phyloP scores from a whole-genome alignment of 805 yeast species.

The Teunomyces stri region DNA sequence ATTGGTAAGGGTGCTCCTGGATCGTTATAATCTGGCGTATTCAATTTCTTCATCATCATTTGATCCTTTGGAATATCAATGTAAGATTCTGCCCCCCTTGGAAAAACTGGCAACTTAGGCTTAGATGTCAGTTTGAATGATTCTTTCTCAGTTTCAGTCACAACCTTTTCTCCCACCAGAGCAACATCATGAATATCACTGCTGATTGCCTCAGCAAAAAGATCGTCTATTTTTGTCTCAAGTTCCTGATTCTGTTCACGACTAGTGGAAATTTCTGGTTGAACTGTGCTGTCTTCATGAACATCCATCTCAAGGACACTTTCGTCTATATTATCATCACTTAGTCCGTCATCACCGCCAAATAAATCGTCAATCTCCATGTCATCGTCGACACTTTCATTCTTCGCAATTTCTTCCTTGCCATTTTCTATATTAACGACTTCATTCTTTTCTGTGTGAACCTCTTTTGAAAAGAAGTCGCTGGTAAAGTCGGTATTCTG shows the following conservation, averaged over 20 bases:
- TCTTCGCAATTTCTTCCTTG: constrained; percentile 3
- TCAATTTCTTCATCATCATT: constrained; percentile 45
- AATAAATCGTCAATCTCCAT: constrained; percentile 29
- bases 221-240: not conserved
- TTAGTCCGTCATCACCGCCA: constrained; percentile 29
- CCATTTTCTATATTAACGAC: not conserved
- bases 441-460: constrained; percentile 1
- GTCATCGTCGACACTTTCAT: constrained; percentile 14
- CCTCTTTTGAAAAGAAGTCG: constrained; percentile 12
- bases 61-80: constrained; percentile 58
- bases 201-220: not conserved
- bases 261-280: not conserved
- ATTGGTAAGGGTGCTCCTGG: constrained; percentile 83
- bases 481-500: constrained; percentile 11
- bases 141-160: constrained; percentile 5
- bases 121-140: not conserved
- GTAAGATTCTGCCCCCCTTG: constrained; percentile 10
- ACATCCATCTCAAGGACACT: not conserved
- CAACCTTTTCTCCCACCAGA: constrained; percentile 6
- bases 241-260: not conserved
- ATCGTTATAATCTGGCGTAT: constrained; percentile 61
- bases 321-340: constrained; percentile 14
- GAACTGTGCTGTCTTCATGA: not conserved
- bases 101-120: not conserved
- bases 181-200: not conserved